Percentiles rank a stretch among this genome's conserved stretches.
Evolutionary conservation across 495 filamentous ascomycete genomes (phyloP).

Genomic region (Entonaema liquescens): DNA sequence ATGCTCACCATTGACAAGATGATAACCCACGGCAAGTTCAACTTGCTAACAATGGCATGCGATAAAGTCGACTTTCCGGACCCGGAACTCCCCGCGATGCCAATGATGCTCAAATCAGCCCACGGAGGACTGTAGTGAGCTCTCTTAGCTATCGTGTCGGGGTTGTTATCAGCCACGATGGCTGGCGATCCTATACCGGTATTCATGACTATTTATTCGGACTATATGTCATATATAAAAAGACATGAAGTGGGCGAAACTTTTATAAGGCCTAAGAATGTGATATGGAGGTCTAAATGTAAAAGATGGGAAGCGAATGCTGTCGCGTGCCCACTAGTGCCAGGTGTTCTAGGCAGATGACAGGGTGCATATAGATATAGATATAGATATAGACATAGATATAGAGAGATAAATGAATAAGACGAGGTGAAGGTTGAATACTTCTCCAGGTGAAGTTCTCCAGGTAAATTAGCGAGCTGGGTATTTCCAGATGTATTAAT

Average conservation of each 20-base stretch:
- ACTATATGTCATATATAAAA: constrained; percentile 22
- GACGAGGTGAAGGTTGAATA: neutral
- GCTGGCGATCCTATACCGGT: constrained; percentile 35
- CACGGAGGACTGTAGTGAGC: constrained; percentile 92
- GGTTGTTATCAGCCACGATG: constrained; percentile 41
- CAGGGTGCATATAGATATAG: constrained; percentile 7
- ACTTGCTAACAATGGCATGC: constrained; percentile 83
- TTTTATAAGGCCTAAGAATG: neutral
- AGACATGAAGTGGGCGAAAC: neutral
- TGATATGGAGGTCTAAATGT: neutral
- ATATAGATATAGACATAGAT: no score
- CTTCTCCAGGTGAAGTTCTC: neutral
- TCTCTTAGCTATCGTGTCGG: constrained; percentile 52
- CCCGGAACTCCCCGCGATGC: constrained; percentile 93
- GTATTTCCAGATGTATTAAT: neutral
- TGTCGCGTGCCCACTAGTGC: constrained; percentile 35
- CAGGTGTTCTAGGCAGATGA: constrained; percentile 16
- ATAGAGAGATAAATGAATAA: constrained; percentile 8
- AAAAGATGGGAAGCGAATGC: constrained; percentile 6
- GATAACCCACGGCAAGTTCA: constrained; percentile 97
- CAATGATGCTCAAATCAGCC: constrained; percentile 93
- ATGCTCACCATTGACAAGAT: constrained; percentile 88
- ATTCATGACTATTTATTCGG: constrained; percentile 35
- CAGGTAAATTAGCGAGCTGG: neutral
- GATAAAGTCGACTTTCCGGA: constrained; percentile 98